Conservation (phyloP, 176 grass and related monocot species). For the Musa beccarii region DNA sequence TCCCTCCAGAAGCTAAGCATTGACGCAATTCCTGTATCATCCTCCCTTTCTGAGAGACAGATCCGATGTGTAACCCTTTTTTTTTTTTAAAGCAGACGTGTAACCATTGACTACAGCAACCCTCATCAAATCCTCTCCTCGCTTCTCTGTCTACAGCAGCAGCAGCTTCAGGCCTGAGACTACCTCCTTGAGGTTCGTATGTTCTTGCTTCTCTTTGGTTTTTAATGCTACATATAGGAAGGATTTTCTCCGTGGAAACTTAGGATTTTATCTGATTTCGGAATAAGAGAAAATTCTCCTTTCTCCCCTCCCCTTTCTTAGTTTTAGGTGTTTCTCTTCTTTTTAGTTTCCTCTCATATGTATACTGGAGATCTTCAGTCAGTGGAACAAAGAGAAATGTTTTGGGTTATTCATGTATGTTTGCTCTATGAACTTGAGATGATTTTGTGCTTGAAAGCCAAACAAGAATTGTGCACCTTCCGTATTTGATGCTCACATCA, state of each 20-base stretch:
- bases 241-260: too few relatives aligned
- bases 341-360: not conserved
- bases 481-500: not conserved
- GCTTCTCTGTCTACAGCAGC: not conserved
- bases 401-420: not conserved
- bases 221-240: too few relatives aligned
- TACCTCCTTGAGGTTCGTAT: not conserved
- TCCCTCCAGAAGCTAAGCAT: not conserved
- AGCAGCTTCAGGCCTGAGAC: not conserved
- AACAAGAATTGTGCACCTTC: not conserved
- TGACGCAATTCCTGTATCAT: not conserved
- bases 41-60: not conserved
- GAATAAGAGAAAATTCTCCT: too few relatives aligned
- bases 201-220: not conserved
- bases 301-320: too few relatives aligned
- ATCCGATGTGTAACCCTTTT: not conserved
- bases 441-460: not conserved
- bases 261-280: too few relatives aligned
- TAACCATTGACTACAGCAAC: not conserved
- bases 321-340: too few relatives aligned
- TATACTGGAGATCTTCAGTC: not conserved
- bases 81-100: too few relatives aligned
- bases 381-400: too few relatives aligned
- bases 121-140: not conserved
- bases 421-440: not conserved